Base-by-base conservation (phyloP, 2,329 filamentous ascomycete genomes). In the Aspergillus melleus region DNA sequence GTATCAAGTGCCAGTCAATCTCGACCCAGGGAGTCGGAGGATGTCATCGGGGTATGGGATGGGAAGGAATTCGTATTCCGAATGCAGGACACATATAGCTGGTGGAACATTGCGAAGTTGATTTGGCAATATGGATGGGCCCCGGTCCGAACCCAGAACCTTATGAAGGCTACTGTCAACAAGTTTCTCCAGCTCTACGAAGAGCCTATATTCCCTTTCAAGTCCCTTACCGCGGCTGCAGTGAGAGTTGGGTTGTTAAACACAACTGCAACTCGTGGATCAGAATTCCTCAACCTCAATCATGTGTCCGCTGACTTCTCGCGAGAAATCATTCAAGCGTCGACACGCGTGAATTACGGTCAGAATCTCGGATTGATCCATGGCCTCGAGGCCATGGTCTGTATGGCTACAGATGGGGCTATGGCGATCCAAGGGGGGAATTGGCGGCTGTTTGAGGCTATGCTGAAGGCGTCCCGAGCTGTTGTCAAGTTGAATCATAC, bases 271-370 rank as follows among this genome's bases (percentile, higher is more conserved):
- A 75, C 87, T 9, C 92, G 92, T 0, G 95, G 93, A 5, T 81
- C 87, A 61, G 85, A 92, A 69, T 90, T 88, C 64, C 79, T 98
- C 12, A 80, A 80, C 26, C 78, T 84, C 44, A 90, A 92, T 67
- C 84, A 85, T 69, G 87, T 97, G 58, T 81, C 84, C 24, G 78
- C 81, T 0, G 72, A 80, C 0, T 98, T 96, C 72, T 82, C 88
- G 0, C 85, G 86, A 14, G 91, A 99, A 54, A 86, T 99, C 52
- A 86, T 98, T 26, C 94, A 98, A 76, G 91, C 94, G 1, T 90
- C 88, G 59, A 97, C 95, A 0, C 85, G 95, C 20, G 94, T 97
- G 64, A 98, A 98, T 75, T 99, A 97, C 76, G 95, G 90, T 0
- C 91, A 93, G 52, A 97, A 98, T 67, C 76, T 98, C 12, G 85